phyloP scores from a whole-genome alignment of 2,329 filamentous ascomycete species.

The Ceratocystis diversiconidia region DNA sequence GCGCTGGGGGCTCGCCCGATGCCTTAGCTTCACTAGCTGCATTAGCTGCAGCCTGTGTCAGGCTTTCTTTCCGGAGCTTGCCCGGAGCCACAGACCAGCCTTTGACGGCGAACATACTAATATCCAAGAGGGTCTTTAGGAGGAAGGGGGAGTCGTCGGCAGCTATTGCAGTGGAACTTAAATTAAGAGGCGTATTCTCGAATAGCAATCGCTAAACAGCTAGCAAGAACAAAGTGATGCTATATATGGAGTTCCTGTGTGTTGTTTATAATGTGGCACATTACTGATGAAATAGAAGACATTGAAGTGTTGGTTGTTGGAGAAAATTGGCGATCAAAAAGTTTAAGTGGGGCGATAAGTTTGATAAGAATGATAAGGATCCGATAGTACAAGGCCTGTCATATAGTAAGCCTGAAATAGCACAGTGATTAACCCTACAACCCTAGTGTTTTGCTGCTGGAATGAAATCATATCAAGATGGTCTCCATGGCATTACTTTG shows the following conservation, averaged over 20 bases:
- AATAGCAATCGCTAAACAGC: too few relatives aligned
- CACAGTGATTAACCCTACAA: too few relatives aligned
- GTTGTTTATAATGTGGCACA: neutral
- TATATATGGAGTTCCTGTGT: too few relatives aligned
- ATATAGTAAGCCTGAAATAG: neutral
- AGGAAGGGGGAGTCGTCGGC: neutral
- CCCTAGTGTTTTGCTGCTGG: too few relatives aligned
- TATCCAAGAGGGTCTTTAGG: neutral
- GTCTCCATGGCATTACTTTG: too few relatives aligned
- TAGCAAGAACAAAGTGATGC: too few relatives aligned
- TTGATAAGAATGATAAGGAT: neutral
- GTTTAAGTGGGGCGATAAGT: constrained; percentile 11
- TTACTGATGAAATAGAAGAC: neutral
- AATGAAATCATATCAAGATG: too few relatives aligned
- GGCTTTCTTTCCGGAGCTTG: constrained; percentile 54
- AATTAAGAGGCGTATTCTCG: too few relatives aligned
- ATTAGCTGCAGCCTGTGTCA: constrained; percentile 14
- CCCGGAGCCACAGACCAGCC: constrained; percentile 76
- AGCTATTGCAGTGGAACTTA: too few relatives aligned
- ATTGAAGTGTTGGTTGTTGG: neutral
- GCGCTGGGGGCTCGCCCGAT: constrained; percentile 6
- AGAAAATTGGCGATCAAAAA: neutral
- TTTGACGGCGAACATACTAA: constrained; percentile 73
- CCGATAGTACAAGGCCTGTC: neutral
- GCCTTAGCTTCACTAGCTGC: constrained; percentile 24